A percentile compares a stretch with the other conserved stretches of the same genome.
phyloP scores from a whole-genome alignment of 2,329 filamentous ascomycete genomes.

The Sarocladiaceae sp. region DNA sequence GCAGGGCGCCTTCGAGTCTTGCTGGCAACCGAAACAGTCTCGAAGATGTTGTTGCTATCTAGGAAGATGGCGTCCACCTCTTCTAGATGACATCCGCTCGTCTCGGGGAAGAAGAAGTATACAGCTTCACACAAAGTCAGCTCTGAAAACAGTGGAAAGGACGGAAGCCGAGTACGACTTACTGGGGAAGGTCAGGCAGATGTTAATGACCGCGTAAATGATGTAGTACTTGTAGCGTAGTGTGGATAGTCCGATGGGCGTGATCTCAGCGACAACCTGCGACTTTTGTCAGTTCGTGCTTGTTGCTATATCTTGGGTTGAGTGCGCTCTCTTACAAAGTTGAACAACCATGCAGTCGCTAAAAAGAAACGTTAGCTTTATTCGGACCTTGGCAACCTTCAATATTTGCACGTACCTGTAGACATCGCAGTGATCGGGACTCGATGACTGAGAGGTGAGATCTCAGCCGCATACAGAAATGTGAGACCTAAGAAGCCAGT shows the following conservation, averaged over 20 bases:
- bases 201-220: not conserved
- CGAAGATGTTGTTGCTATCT: not conserved
- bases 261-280: slow-evolving; percentile 49
- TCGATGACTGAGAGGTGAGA: slow-evolving; percentile 43
- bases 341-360: slow-evolving; percentile 26
- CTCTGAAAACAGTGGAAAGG: not conserved
- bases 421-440: slow-evolving; percentile 48
- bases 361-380: not conserved
- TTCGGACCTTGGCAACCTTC: not conserved
- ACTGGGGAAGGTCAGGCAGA: not conserved
- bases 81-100: not conserved
- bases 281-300: not conserved
- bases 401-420: slow-evolving; percentile 26
- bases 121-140: not conserved
- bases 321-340: slow-evolving; percentile 28
- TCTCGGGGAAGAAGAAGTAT: slow-evolving; percentile 3
- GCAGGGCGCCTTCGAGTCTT: not conserved
- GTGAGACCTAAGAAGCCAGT: slow-evolving; percentile 61
- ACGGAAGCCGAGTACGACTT: not conserved
- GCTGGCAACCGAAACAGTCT: not conserved
- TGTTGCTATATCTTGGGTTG: no score
- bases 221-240: slow-evolving; percentile 47
- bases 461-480: slow-evolving; percentile 53
- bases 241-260: slow-evolving; percentile 57
- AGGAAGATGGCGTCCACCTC: not conserved